These are phyloP conservation scores for Plectosphaerella cucumerina DNA, from an alignment of 2,329 filamentous ascomycete species.

Conservation along the genomic window DNA sequence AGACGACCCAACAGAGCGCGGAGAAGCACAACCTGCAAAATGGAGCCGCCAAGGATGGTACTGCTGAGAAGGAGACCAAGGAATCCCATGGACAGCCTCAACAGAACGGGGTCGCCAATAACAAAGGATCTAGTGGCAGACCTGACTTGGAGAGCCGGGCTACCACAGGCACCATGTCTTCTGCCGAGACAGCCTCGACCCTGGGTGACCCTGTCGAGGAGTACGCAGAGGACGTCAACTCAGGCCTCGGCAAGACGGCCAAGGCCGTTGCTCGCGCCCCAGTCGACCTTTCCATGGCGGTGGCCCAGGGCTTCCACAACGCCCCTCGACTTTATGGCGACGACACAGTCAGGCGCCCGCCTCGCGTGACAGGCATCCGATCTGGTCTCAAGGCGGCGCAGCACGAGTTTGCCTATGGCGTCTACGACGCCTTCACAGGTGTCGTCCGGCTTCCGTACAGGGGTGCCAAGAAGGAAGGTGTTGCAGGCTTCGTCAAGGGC, in stretches of 20 bases:
- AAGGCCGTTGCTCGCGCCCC: slow-evolving; percentile 52
- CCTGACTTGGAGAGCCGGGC: slow-evolving; percentile 10
- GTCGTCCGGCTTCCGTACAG: slow-evolving; percentile 55
- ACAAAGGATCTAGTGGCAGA: slow-evolving; percentile 1
- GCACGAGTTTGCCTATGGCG: slow-evolving; percentile 56
- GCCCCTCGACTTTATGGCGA: slow-evolving; percentile 67
- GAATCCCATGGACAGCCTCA: not conserved
- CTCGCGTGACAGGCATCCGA: slow-evolving; percentile 59
- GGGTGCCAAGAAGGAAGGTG: slow-evolving; percentile 51
- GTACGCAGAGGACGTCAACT: slow-evolving; percentile 45
- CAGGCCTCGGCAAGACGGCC: slow-evolving; percentile 46
- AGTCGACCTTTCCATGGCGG: slow-evolving; percentile 54
- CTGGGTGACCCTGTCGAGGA: slow-evolving; percentile 28
- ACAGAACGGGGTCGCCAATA: not conserved
- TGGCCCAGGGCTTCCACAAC: slow-evolving; percentile 69
- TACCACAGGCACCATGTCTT: slow-evolving; percentile 15
- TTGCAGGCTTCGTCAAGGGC: slow-evolving; percentile 44
- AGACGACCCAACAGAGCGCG: not conserved
- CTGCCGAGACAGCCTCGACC: slow-evolving; percentile 11
- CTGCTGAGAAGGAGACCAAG: not conserved
- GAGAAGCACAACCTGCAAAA: not conserved
- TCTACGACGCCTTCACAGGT: slow-evolving; percentile 63
- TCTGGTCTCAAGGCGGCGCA: slow-evolving; percentile 60
- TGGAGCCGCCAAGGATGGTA: not conserved
- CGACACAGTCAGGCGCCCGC: slow-evolving; percentile 60